Conservation (phyloP, 495 filamentous ascomycete genomes). For the Podospora didyma region DNA sequence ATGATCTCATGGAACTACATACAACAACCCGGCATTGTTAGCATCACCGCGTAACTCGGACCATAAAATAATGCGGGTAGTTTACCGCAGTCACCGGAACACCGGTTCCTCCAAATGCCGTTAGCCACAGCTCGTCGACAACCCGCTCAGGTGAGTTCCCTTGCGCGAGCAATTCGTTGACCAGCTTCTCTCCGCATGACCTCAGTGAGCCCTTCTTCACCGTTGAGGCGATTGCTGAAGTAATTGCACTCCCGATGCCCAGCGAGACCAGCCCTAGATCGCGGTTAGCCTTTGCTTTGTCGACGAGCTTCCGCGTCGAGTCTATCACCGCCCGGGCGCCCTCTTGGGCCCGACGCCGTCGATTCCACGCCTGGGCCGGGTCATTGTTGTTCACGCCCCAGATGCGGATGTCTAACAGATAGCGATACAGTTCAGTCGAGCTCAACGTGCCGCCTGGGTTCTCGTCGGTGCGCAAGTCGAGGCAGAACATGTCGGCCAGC, state of each 20-base stretch:
- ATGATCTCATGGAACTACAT: conserved; percentile 44
- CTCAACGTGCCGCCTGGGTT: conserved; percentile 55
- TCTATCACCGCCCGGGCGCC: conserved; percentile 20
- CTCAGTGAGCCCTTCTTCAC: conserved; percentile 24
- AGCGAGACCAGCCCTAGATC: background rate
- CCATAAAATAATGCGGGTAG: background rate
- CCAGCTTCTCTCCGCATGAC: conserved; percentile 24
- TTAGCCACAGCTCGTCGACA: conserved; percentile 30
- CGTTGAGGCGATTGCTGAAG: conserved; percentile 1
- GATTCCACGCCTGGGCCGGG: conserved; percentile 57
- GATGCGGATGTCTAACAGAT: conserved; percentile 56
- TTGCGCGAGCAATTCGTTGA: conserved; percentile 23
- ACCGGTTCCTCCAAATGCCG: conserved; percentile 32
- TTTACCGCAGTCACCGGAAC: conserved; percentile 30
- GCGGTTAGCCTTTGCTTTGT: conserved; percentile 17
- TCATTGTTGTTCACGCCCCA: conserved; percentile 66
- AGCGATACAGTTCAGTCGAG: conserved; percentile 55
- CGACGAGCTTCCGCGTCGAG: conserved; percentile 25
- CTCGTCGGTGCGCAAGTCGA: conserved; percentile 60
- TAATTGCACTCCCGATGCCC: conserved; percentile 8
- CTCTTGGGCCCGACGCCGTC: conserved; percentile 49
- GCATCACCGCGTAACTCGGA: too few species aligned
- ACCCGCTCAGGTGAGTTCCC: conserved; percentile 23
- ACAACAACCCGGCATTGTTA: background rate
- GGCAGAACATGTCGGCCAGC: conserved; percentile 51